These are phyloP conservation scores for Ambrosia trifida DNA, from an alignment of 129 eudicot genomes.

Conservation along the genomic window DNA sequence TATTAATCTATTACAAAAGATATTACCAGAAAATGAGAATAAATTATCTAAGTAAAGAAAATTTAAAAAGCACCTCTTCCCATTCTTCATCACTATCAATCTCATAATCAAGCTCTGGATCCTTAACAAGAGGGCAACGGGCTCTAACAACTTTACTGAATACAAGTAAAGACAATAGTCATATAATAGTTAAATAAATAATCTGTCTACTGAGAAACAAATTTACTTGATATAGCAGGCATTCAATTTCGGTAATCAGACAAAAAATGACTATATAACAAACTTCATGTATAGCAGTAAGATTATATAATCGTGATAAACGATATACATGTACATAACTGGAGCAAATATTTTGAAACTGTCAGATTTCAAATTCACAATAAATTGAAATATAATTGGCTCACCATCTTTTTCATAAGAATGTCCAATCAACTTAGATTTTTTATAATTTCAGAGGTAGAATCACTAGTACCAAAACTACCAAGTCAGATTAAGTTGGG, in stretches of 20 bases:
- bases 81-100: slow-evolving; percentile 98
- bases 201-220: not conserved
- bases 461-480: too few species aligned
- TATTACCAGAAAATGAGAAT: not conserved
- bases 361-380: too few species aligned
- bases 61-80: slow-evolving; percentile 74
- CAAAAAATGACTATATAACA: not conserved
- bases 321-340: too few species aligned
- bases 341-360: too few species aligned
- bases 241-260: slow-evolving; percentile 2
- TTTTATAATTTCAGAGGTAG: too few species aligned
- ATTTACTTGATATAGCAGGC: not conserved
- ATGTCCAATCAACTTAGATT: too few species aligned
- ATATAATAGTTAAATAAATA: not conserved
- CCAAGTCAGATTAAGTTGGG: too few species aligned
- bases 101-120: slow-evolving; percentile 87
- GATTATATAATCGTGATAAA: too few species aligned
- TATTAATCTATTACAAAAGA: not conserved
- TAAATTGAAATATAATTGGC: too few species aligned
- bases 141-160: slow-evolving; percentile 63
- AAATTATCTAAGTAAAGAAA: not conserved
- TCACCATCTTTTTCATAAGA: too few species aligned
- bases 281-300: not conserved
- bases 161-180: not conserved
- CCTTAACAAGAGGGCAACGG: slow-evolving; percentile 77